A percentile compares a stretch with the other conserved stretches of the same genome.
Evolutionary conservation across 177 flowering plant genomes (phyloP).

Genomic region (Vitis hybrid): DNA sequence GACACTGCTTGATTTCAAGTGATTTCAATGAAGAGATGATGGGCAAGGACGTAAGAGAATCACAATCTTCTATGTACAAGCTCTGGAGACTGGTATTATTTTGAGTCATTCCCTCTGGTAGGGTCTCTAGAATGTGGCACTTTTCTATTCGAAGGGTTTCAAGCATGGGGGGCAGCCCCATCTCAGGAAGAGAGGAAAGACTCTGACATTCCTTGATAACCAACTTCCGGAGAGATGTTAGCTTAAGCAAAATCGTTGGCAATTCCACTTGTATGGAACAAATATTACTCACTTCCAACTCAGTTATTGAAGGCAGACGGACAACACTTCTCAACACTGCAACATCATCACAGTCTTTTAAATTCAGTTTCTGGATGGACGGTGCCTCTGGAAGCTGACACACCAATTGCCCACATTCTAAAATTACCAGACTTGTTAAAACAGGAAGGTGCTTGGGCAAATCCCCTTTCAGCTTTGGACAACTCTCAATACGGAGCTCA

Average conservation of each 20-base stretch:
- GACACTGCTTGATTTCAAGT: neutral
- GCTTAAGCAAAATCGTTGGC: no score
- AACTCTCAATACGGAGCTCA: constrained; percentile 3
- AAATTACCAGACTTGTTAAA: neutral
- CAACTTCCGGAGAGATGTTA: no score
- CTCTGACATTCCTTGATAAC: no score
- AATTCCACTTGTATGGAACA: no score
- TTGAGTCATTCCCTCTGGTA: neutral
- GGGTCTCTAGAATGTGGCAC: neutral
- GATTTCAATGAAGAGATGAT: no score
- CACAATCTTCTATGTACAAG: neutral
- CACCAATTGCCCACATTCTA: neutral
- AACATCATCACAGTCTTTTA: neutral
- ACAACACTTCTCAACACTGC: neutral
- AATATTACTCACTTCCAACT: no score
- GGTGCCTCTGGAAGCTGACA: neutral
- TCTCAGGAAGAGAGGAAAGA: no score
- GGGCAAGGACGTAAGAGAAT: no score
- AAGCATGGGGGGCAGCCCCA: constrained; percentile 1
- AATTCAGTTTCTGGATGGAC: neutral
- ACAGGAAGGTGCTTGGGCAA: constrained; percentile 13
- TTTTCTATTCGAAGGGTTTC: neutral
- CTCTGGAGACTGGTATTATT: neutral
- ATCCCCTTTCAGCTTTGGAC: constrained; percentile 10
- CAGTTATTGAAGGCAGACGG: no score